Percentiles rank a stretch among this genome's conserved stretches.
These are phyloP conservation scores for Sporothrix pallida DNA, from an alignment of 2,329 filamentous ascomycete genomes.

Conservation along the genomic window DNA sequence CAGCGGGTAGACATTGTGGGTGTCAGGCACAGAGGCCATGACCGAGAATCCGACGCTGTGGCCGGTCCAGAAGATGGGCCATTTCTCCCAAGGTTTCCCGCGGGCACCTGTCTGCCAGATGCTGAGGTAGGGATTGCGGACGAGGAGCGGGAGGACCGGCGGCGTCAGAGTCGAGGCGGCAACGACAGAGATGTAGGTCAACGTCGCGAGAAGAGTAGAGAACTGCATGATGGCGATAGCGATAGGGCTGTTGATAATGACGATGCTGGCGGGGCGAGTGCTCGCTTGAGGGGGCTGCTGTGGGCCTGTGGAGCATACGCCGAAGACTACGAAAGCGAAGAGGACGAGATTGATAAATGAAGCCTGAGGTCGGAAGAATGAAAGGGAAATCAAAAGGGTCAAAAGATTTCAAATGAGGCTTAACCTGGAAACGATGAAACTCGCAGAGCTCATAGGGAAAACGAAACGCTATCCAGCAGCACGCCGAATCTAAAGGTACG, in stretches of 20 bases:
- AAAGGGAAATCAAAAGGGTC: background rate
- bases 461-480: conserved; percentile 27
- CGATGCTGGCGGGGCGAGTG: background rate
- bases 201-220: conserved; percentile 28
- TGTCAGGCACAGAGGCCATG: conserved; percentile 54
- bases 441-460: background rate
- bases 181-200: conserved; percentile 44
- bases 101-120: conserved; percentile 70
- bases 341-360: too few relatives aligned
- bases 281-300: conserved; percentile 11
- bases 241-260: background rate
- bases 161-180: conserved; percentile 61
- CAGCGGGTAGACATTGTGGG: conserved; percentile 55
- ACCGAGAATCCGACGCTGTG: conserved; percentile 55
- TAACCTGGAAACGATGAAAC: conserved; percentile 10
- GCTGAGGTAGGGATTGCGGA: conserved; percentile 66
- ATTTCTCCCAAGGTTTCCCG: conserved; percentile 77
- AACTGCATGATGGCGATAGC: conserved; percentile 33
- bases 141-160: conserved; percentile 62
- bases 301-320: conserved; percentile 16
- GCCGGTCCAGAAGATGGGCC: conserved; percentile 68
- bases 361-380: background rate
- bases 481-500: conserved; percentile 22
- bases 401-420: background rate
- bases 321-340: conserved; percentile 9